Evolutionary conservation across 148 eudicot species (phyloP), one percentile per base, ranked within the genome.

Genomic region (Vaccinium macrocarpon): DNA sequence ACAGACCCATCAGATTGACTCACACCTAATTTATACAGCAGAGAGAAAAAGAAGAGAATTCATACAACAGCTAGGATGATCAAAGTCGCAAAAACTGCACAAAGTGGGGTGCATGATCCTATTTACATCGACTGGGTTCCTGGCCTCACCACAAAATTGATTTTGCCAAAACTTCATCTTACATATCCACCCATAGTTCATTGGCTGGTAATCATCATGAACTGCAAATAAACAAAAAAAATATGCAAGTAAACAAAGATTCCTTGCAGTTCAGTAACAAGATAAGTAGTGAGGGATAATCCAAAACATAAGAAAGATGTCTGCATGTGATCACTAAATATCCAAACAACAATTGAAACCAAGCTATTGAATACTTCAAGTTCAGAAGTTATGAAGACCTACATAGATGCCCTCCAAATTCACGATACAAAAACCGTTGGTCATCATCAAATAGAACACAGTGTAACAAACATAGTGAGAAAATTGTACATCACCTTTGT

Each of bases 171-270:
- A 35, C 57, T 42, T 55, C 9, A 53, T 35, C 83, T 38, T 6
- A 42, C 76, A 62, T 29, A 11, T 50, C 6, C 18, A 46, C 56
- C 15, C 70, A 49, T n/a, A 78, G 15, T 51, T 57, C 10, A 8
- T 42, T 61, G 8, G 48, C 78, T 6, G 68, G 52, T 35, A 72
- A 82, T 32, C 81, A 53, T 68, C 23, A 25, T 79, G 18, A 76
- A 81, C 87, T 82, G 82, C 87, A 81, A 76, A 68, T 5, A 68
- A 27, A 11, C 7, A 1, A 27, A 68, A 27, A 8, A 64, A 13
- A 49, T 32, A n/a, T n/a, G 8, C 84, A 75, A 62, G 4, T 4
- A 66, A 66, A 23, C 32, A 25, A 29, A 66, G 56, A 53, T 82
- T 6, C n/a, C 18, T 7, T n/a, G 11, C 59, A 15, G 25, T 50